Conservation (phyloP, 2,329 filamentous ascomycete species). For the Hypoxylon sp. region DNA sequence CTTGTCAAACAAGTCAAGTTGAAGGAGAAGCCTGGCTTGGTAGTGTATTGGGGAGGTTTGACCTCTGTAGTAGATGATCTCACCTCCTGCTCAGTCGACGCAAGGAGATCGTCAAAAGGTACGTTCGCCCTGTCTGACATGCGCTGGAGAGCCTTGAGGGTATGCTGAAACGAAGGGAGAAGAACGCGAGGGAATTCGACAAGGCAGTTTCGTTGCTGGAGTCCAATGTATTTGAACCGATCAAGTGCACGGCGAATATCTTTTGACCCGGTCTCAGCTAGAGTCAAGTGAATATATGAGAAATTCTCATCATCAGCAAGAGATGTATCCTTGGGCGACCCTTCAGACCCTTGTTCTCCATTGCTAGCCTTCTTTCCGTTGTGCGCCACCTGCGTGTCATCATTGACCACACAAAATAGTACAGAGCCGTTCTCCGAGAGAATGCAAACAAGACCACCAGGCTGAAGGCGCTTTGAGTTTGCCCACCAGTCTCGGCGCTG, state of each 20-base stretch:
- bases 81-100: slow-evolving; percentile 40
- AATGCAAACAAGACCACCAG: slow-evolving; percentile 60
- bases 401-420: slow-evolving; percentile 55
- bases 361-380: slow-evolving; percentile 23
- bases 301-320: slow-evolving; percentile 45
- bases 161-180: slow-evolving; percentile 65
- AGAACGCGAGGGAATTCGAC: slow-evolving; percentile 71
- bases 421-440: slow-evolving; percentile 50
- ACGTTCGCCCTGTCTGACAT: slow-evolving; percentile 56
- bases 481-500: slow-evolving; percentile 60
- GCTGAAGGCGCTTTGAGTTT: slow-evolving; percentile 56
- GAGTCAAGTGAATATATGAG: slow-evolving; percentile 47
- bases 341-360: background rate
- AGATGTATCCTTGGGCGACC: slow-evolving; percentile 24
- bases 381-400: slow-evolving; percentile 36
- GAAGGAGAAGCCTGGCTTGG: slow-evolving; percentile 58
- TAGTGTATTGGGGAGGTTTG: slow-evolving; percentile 61
- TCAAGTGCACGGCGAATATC: slow-evolving; percentile 41
- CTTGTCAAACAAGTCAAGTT: slow-evolving; percentile 49
- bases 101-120: slow-evolving; percentile 60
- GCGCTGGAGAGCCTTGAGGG: slow-evolving; percentile 62
- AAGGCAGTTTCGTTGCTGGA: slow-evolving; percentile 46
- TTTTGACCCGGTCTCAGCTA: slow-evolving; percentile 37
- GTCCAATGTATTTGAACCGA: slow-evolving; percentile 43
- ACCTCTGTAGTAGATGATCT: slow-evolving; percentile 41